Evolutionary conservation across 2,329 filamentous ascomycete genomes (phyloP).

Genomic region (Thielaviopsis euricoi): DNA sequence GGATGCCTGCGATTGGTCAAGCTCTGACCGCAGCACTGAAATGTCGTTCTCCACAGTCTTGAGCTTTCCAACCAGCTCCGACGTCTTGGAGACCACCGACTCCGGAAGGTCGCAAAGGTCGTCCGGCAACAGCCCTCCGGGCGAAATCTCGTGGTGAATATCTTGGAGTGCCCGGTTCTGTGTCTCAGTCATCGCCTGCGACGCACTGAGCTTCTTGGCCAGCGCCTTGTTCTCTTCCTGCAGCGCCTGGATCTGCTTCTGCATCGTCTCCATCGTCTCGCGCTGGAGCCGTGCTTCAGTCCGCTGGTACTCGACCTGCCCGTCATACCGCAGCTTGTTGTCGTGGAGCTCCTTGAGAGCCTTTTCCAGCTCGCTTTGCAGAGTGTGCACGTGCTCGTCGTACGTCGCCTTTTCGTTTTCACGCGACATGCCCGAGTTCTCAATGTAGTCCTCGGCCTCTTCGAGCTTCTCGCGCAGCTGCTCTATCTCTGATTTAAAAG

Average conservation of each 20-base stretch:
- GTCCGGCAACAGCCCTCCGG: constrained; percentile 33
- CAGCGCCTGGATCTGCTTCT: constrained; percentile 37
- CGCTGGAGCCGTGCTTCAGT: constrained; percentile 43
- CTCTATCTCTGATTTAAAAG: constrained; percentile 65
- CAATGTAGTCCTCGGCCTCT: constrained; percentile 82
- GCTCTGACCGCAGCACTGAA: constrained; percentile 43
- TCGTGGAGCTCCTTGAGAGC: constrained; percentile 40
- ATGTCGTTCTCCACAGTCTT: constrained; percentile 43
- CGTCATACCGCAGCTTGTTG: constrained; percentile 40
- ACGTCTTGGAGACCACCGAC: constrained; percentile 38
- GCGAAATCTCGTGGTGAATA: constrained; percentile 41
- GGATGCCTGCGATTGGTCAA: constrained; percentile 40
- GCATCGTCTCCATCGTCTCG: constrained; percentile 41
- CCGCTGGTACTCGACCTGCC: constrained; percentile 44
- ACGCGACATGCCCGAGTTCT: constrained; percentile 64
- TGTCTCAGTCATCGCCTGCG: constrained; percentile 34
- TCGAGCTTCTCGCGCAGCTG: constrained; percentile 63
- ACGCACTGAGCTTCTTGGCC: constrained; percentile 31
- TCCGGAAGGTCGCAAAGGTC: constrained; percentile 44
- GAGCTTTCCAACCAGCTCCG: constrained; percentile 42
- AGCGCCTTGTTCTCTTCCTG: constrained; percentile 37
- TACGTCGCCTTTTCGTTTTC: constrained; percentile 63
- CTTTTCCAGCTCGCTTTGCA: constrained; percentile 56
- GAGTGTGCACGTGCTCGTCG: constrained; percentile 48
- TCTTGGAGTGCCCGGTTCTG: constrained; percentile 39